Evolutionary conservation across 1,284 basidiomycete genomes (phyloP).

Genomic region (Cutaneotrichosporon cavernicola): DNA sequence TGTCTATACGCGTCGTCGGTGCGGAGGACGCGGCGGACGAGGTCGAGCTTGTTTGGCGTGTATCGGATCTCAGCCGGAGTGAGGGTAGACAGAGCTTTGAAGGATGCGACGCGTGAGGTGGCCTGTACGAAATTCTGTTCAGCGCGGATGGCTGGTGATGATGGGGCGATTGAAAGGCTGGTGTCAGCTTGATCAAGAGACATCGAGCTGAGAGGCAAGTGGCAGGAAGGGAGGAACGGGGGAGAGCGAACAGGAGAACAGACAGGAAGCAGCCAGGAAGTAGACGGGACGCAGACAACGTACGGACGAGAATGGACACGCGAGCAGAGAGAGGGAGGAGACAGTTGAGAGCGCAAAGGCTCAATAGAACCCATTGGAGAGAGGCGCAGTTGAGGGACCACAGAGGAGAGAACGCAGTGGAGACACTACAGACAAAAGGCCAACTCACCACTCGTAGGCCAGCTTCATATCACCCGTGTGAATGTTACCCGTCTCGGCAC

Average conservation of each 20-base stretch:
- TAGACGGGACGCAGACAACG: too few species aligned
- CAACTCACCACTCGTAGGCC: constrained; percentile 82
- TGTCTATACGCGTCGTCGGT: constrained; percentile 81
- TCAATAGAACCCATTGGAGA: too few species aligned
- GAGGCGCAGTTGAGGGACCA: too few species aligned
- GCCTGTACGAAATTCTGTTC: constrained; percentile 94
- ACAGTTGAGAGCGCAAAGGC: too few species aligned
- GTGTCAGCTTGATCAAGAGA: not conserved
- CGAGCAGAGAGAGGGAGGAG: too few species aligned
- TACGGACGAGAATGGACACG: too few species aligned
- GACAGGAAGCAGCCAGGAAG: too few species aligned
- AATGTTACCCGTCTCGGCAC: constrained; percentile 84
- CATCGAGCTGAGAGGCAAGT: not conserved
- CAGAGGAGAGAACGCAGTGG: too few species aligned
- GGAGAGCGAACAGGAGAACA: too few species aligned
- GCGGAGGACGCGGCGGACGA: constrained; percentile 76
- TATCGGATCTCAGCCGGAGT: constrained; percentile 87
- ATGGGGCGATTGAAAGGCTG: constrained; percentile 71
- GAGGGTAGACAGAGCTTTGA: constrained; percentile 65
- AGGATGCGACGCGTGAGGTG: constrained; percentile 67
- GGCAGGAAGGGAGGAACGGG: too few species aligned
- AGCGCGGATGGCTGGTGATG: constrained; percentile 62
- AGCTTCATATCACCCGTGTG: constrained; percentile 90
- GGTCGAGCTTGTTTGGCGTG: constrained; percentile 72
- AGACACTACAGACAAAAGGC: not conserved